A percentile compares a stretch with the other conserved stretches of the same genome.
These are phyloP conservation scores for Aphanomyces cochlioides DNA, from an alignment of 352 stramenopile species.

Conservation along the genomic window DNA sequence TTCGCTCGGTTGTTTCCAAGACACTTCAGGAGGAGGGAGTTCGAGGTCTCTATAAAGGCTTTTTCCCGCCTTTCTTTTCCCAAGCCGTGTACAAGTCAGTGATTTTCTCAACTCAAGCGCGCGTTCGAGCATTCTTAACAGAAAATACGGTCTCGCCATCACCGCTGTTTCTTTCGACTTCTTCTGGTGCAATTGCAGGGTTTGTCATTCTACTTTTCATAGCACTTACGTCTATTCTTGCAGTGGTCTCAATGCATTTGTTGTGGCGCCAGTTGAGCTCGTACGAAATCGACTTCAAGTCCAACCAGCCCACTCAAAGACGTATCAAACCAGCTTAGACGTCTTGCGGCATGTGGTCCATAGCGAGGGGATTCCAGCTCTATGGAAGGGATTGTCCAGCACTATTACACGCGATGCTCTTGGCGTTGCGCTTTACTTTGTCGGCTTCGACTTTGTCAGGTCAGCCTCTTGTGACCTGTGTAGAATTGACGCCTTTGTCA, in stretches of 20 bases:
- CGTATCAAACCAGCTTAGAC: slow-evolving; percentile 59
- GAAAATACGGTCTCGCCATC: slow-evolving; percentile 4
- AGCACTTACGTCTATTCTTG: background rate
- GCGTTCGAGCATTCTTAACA: slow-evolving; percentile 9
- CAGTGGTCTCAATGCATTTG: slow-evolving; percentile 63
- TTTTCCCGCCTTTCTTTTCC: slow-evolving; percentile 81
- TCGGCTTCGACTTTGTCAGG: slow-evolving; percentile 76
- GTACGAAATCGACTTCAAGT: slow-evolving; percentile 77
- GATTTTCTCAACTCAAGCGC: slow-evolving; percentile 72
- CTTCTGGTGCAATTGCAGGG: slow-evolving; percentile 5
- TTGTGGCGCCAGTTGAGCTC: slow-evolving; percentile 73
- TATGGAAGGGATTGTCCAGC: slow-evolving; percentile 73
- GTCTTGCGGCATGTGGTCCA: slow-evolving; percentile 58
- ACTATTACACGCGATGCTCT: slow-evolving; percentile 79
- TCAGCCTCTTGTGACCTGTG: background rate
- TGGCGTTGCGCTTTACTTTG: slow-evolving; percentile 82
- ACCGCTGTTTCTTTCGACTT: slow-evolving; percentile 18
- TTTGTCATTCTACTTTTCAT: background rate
- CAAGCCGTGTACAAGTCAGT: slow-evolving; percentile 87
- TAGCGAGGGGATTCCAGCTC: slow-evolving; percentile 45
- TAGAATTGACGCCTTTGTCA: background rate
- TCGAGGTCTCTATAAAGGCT: slow-evolving; percentile 75
- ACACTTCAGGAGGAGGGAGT: slow-evolving; percentile 62
- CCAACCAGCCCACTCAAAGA: slow-evolving; percentile 56
- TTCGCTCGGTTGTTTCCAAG: slow-evolving; percentile 55